Percentiles rank a stretch among this genome's conserved stretches.
phyloP scores from a whole-genome alignment of 1,139 yeast genomes.

The Pneumocystis jirovecii region DNA sequence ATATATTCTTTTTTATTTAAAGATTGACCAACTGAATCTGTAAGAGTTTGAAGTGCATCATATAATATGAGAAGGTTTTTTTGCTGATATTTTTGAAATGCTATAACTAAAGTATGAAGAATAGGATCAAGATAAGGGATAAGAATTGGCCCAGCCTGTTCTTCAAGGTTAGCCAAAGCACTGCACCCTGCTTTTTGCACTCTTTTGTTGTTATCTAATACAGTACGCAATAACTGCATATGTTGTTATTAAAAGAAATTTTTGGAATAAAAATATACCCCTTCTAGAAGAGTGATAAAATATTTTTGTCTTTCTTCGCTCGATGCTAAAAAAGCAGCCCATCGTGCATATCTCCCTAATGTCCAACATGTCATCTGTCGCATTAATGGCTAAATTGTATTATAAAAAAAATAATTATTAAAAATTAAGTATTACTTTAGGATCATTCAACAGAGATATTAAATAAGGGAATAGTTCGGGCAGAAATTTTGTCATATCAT shows the following conservation, averaged over 20 bases:
- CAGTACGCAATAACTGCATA: constrained; percentile 6
- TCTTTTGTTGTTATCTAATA: constrained; percentile 64
- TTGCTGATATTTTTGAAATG: constrained; percentile 66
- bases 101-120: constrained; percentile 51
- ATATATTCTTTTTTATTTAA: constrained; percentile 34
- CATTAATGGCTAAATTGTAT: constrained; percentile 46
- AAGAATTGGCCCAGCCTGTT: constrained; percentile 50
- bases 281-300: constrained; percentile 62
- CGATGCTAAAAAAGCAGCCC: constrained; percentile 43
- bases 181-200: constrained; percentile 93
- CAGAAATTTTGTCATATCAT: constrained; percentile 48
- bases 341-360: constrained; percentile 62
- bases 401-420: background rate
- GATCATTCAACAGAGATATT: constrained; percentile 61
- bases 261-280: constrained; percentile 22
- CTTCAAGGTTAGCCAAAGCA: constrained; percentile 70
- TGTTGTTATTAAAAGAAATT: background rate
- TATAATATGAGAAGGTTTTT: constrained; percentile 67
- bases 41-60: constrained; percentile 85
- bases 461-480: constrained; percentile 75
- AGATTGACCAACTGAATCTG: constrained; percentile 48
- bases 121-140: constrained; percentile 49
- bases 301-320: constrained; percentile 48
- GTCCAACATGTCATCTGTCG: constrained; percentile 96
- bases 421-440: constrained; percentile 19